Evolutionary conservation across 1,284 basidiomycete genomes (phyloP), one percentile per base, ranked within the genome.

Genomic region (Mycosarcoma maydis): DNA sequence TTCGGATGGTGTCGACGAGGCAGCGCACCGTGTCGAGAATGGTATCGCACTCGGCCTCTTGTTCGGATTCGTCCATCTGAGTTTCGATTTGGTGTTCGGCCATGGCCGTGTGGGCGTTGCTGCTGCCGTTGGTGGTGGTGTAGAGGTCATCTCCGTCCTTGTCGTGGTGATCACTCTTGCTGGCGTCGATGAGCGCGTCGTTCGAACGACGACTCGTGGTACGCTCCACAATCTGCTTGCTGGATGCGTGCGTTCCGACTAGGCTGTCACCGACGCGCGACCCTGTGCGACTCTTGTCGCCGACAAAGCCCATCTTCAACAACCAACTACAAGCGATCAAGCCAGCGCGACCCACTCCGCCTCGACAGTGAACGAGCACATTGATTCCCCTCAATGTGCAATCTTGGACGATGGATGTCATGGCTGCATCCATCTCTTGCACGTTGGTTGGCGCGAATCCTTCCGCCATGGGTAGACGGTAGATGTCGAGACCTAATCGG

Each of bases 311-410:
- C 75, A 98, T 88, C 82, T 92, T 94, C 62, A 96, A 85, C 79
- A 92, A 86, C 95, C 95, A 98, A 69, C 90, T 90, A 74, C 91
- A 92, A 1, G 94, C 94, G 30, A 97, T 87, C 36, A 98, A 86
- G 1, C 94, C 94, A 0, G 95, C 95, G 23, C 95, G 87, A 1
- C 95, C 95, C 5, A 98, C 91, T 6, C 95, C 95, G 30, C 94
- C 95, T 23, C 95, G 87, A 81, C 95, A 98, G 76, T 98, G 95
- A 6, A 91, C 91, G 6, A 97, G 86, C 3, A 95, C 87, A 29
- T 88, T 86, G 2, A 86, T 81, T 2, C 94, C 93, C 7, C 84
- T 84, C 8, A 94, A 83, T 0, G 93, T 92, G 77, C 94, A 96
- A 6, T 83, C 83, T 16, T 87, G 81, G 39, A 94, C 89, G 52